Evolutionary conservation across 345 rosid species (phyloP).

Genomic region (Citrus cavaleriei): DNA sequence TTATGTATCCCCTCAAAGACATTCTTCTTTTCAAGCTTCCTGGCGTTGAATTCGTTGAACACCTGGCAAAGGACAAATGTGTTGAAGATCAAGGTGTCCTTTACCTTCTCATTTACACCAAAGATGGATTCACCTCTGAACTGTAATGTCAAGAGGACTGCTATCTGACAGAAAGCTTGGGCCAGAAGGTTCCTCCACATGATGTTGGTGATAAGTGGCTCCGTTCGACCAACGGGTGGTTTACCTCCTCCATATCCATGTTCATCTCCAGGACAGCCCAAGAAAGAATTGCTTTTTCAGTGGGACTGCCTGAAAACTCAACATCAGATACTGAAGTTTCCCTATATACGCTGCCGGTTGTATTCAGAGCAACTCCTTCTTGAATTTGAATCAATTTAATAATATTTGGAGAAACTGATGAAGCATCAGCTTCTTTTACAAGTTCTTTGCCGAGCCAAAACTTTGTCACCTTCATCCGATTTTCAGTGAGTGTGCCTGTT

Average conservation of each 20-base stretch:
- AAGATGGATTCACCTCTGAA: constrained; percentile 61
- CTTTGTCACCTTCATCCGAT: constrained; percentile 58
- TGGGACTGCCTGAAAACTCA: constrained; percentile 61
- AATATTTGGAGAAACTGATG: constrained; percentile 27
- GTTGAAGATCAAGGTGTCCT: constrained; percentile 67
- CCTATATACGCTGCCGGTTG: constrained; percentile 49
- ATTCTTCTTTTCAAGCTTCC: constrained; percentile 73
- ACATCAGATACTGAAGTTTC: constrained; percentile 26
- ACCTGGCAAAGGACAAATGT: constrained; percentile 70
- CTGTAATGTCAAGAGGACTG: constrained; percentile 57
- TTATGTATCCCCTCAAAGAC: constrained; percentile 60
- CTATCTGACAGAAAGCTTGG: constrained; percentile 64
- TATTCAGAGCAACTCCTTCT: constrained; percentile 69
- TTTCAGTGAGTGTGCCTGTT: constrained; percentile 77
- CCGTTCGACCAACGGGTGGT: constrained; percentile 50
- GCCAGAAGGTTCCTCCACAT: constrained; percentile 77
- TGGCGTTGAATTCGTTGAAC: constrained; percentile 74
- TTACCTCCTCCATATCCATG: constrained; percentile 42
- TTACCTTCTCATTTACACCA: constrained; percentile 43
- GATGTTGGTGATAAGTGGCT: constrained; percentile 61
- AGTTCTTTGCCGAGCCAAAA: constrained; percentile 59
- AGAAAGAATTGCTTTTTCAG: constrained; percentile 70
- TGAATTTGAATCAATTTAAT: constrained; percentile 40
- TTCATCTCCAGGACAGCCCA: constrained; percentile 57
- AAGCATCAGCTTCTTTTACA: neutral